A percentile compares a stretch with the other conserved stretches of the same genome.
Evolutionary conservation across 768 basidiomycete species (phyloP).

Genomic region (Kwoniella europaea): DNA sequence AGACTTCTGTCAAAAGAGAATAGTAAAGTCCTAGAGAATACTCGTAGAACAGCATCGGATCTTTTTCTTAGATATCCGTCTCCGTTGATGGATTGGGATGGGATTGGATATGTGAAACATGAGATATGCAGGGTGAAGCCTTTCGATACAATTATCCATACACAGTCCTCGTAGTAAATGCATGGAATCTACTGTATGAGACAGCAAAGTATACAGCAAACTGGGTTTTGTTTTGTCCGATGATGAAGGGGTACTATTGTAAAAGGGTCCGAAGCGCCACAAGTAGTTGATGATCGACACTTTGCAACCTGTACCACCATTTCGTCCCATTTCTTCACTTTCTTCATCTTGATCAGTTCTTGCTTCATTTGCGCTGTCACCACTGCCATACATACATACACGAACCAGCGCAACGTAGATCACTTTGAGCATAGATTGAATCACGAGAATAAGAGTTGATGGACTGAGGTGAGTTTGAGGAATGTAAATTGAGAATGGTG

Average conservation of each 20-base stretch:
- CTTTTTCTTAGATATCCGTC: no score
- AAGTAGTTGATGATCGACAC: conserved; percentile 26
- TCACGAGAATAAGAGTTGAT: not conserved
- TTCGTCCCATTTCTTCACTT: not conserved
- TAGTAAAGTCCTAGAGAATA: no score
- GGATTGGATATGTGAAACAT: no score
- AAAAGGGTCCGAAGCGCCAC: conserved; percentile 32
- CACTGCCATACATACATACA: not conserved
- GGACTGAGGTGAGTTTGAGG: not conserved
- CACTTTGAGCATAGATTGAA: no score
- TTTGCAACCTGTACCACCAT: not conserved
- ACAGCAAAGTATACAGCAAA: not conserved
- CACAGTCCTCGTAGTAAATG: no score
- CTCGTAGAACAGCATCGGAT: no score
- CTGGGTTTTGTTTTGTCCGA: conserved; percentile 4
- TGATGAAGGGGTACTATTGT: conserved; percentile 12
- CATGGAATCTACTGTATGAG: no score
- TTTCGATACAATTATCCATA: no score
- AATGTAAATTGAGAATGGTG: not conserved
- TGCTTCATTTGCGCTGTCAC: not conserved
- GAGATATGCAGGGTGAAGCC: no score
- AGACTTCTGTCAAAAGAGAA: no score
- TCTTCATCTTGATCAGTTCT: not conserved
- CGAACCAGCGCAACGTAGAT: not conserved
- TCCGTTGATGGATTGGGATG: no score